Conservation (phyloP, 257 asterid genomes). For the Linderniella brevidens region DNA sequence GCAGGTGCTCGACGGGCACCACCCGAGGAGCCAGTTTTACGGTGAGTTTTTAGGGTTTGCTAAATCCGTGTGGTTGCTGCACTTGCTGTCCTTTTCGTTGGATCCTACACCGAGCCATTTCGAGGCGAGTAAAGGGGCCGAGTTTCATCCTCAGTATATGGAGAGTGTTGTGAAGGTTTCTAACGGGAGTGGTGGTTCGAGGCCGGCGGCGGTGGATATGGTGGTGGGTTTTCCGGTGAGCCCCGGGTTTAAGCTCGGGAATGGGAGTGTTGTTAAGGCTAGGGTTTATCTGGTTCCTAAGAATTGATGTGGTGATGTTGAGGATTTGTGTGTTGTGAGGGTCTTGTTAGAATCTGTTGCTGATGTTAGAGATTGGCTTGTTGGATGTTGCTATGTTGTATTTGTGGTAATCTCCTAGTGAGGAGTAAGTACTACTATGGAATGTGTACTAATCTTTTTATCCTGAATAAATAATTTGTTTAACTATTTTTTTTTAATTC, state of each 20-base stretch:
- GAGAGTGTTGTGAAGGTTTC: conserved; percentile 63
- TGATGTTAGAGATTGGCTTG: too few relatives aligned
- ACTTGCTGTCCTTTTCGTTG: conserved; percentile 72
- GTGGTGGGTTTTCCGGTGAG: conserved; percentile 82
- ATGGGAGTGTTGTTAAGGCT: conserved; percentile 60
- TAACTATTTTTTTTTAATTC: too few relatives aligned
- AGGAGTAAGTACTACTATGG: too few relatives aligned
- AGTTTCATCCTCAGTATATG: conserved; percentile 83
- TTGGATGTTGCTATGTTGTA: too few relatives aligned
- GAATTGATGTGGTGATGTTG: conserved; percentile 14
- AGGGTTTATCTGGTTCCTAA: conserved; percentile 71
- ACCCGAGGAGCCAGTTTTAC: conserved; percentile 81
- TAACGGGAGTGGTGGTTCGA: conserved; percentile 26
- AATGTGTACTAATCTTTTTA: too few relatives aligned
- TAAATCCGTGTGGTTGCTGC: conserved; percentile 87
- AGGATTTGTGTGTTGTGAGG: too few relatives aligned
- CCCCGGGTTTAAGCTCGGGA: conserved; percentile 86
- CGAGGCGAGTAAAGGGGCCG: conserved; percentile 78
- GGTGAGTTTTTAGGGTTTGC: conserved; percentile 68
- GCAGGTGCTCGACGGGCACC: conserved; percentile 63
- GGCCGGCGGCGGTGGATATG: conserved; percentile 35
- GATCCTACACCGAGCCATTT: conserved; percentile 88
- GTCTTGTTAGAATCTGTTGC: too few relatives aligned
- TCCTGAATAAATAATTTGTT: too few relatives aligned
- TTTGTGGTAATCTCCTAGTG: too few relatives aligned